Conservation (phyloP, 2,329 filamentous ascomycete species). For the Colletotrichum sp. region DNA sequence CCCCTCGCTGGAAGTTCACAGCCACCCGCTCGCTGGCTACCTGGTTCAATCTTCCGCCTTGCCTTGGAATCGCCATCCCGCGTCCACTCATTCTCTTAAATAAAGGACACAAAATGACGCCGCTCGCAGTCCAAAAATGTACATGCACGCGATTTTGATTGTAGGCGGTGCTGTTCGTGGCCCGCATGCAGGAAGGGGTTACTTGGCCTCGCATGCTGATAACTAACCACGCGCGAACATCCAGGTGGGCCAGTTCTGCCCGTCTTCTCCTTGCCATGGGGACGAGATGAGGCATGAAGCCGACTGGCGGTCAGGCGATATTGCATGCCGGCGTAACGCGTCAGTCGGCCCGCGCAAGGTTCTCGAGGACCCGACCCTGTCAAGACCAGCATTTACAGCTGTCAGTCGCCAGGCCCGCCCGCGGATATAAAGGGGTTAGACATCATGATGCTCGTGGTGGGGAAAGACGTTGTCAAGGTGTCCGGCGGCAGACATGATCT, state of each 20-base stretch:
- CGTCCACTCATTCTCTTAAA: no score
- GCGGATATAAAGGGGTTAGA: not conserved
- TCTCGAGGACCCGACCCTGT: no score
- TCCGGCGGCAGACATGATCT: not conserved
- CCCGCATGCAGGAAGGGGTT: not conserved
- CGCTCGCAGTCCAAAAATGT: no score
- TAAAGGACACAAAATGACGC: no score
- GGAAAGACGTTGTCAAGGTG: not conserved
- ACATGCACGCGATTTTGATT: not conserved
- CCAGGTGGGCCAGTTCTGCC: not conserved
- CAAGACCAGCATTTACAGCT: no score
- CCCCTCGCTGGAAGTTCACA: no score
- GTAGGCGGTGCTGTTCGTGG: not conserved
- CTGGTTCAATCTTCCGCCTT: not conserved
- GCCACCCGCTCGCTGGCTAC: not conserved
- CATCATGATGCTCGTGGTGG: not conserved
- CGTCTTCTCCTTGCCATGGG: not conserved
- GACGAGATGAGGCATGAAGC: not conserved
- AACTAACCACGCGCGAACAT: not conserved
- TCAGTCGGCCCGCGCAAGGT: not conserved
- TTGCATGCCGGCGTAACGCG: not conserved
- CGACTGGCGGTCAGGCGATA: no score
- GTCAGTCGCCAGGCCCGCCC: no score
- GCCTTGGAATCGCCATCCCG: no score
- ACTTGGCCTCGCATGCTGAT: not conserved